Evolutionary conservation across 768 basidiomycete species (phyloP).

Genomic region (Naematelia encephala): DNA sequence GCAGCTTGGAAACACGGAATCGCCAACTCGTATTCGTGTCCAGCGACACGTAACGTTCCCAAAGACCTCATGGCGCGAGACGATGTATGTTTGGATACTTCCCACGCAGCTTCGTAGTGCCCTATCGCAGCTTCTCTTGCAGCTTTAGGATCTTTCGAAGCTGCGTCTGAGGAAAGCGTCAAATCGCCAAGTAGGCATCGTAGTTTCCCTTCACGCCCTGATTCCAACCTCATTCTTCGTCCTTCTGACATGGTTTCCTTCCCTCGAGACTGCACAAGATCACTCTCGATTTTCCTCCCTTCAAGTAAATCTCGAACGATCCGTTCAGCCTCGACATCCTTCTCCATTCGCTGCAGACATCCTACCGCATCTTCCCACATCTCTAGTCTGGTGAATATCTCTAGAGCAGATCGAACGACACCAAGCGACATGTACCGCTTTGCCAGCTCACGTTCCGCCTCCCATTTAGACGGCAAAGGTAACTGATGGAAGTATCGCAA

Average conservation of each 20-base stretch:
- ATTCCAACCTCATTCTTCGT: constrained; percentile 55
- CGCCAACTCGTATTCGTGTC: constrained; percentile 62
- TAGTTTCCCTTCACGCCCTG: constrained; percentile 77
- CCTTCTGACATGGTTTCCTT: constrained; percentile 55
- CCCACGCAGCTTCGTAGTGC: constrained; percentile 84
- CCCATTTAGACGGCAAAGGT: constrained; percentile 85
- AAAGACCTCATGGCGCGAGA: constrained; percentile 88
- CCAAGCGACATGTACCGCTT: constrained; percentile 77
- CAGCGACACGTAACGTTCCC: constrained; percentile 75
- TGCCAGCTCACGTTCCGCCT: constrained; percentile 86
- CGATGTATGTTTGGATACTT: constrained; percentile 70
- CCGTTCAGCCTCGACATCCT: constrained; percentile 68
- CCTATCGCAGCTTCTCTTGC: constrained; percentile 58
- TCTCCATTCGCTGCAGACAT: constrained; percentile 79
- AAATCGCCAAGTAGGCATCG: constrained; percentile 96
- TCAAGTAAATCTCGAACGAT: constrained; percentile 83
- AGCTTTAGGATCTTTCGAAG: constrained; percentile 55
- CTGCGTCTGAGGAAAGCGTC: constrained; percentile 25
- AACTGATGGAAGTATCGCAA: constrained; percentile 75
- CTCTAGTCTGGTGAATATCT: constrained; percentile 88
- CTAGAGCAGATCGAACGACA: constrained; percentile 82
- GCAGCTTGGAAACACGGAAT: constrained; percentile 68
- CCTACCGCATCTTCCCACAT: constrained; percentile 98
- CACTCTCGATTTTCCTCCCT: constrained; percentile 78
- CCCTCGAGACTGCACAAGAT: constrained; percentile 63